A percentile compares a stretch with the other conserved stretches of the same genome.
Evolutionary conservation across 371 early-diverging fungal species (phyloP).

Genomic region (Rhizopus sp.): DNA sequence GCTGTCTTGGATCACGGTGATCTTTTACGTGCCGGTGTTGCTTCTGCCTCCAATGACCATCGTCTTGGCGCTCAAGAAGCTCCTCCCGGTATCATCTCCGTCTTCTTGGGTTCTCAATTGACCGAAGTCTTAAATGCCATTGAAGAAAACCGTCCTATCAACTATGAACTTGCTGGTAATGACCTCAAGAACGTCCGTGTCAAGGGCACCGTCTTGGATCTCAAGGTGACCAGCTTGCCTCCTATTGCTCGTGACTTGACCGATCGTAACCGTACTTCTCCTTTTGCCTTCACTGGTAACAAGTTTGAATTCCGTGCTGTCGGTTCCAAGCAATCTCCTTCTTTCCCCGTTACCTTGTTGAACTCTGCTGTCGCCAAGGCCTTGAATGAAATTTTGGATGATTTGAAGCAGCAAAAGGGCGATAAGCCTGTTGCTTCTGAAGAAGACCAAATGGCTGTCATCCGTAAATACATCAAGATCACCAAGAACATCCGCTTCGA

Average conservation of each 20-base stretch:
- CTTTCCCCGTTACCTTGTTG: constrained; percentile 91
- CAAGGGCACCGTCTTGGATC: constrained; percentile 92
- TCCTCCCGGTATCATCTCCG: constrained; percentile 96
- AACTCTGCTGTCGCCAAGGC: constrained; percentile 93
- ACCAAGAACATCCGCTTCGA: constrained; percentile 95
- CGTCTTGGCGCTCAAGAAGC: constrained; percentile 98
- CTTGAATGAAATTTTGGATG: constrained; percentile 72
- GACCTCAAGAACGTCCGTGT: constrained; percentile 89
- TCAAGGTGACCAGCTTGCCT: constrained; percentile 93
- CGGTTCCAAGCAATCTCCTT: constrained; percentile 96
- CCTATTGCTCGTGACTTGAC: constrained; percentile 94
- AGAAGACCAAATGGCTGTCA: constrained; percentile 87
- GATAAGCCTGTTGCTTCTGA: constrained; percentile 74
- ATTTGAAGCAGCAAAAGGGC: constrained; percentile 77
- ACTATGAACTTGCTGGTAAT: constrained; percentile 74
- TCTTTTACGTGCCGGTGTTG: constrained; percentile 87
- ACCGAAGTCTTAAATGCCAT: constrained; percentile 90
- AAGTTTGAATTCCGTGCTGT: constrained; percentile 99
- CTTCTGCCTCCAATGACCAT: constrained; percentile 94
- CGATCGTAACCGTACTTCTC: constrained; percentile 98
- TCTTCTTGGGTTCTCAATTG: constrained; percentile 95
- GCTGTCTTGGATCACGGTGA: constrained; percentile 90
- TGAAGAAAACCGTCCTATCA: constrained; percentile 85
- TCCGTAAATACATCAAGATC: constrained; percentile 78
- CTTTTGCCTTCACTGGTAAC: constrained; percentile 99